A percentile compares a stretch with the other conserved stretches of the same genome.
Conservation (phyloP, 805 yeast genomes). For the Yamadazyma scolyti region DNA sequence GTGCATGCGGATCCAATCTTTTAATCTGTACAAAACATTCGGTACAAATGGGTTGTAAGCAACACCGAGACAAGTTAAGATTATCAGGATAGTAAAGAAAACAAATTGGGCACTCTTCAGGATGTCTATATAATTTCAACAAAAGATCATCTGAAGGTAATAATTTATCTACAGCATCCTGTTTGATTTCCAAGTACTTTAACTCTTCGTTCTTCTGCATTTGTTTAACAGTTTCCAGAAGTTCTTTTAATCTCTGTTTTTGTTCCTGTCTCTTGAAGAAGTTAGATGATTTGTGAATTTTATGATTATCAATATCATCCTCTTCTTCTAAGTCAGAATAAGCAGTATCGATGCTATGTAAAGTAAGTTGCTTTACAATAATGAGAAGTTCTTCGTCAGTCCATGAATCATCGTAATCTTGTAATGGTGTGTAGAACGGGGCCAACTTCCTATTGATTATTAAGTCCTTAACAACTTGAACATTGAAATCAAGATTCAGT, state of each 20-base stretch:
- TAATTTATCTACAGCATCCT: constrained; percentile 8
- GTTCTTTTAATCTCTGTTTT: constrained; percentile 41
- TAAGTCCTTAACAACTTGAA: constrained; percentile 65
- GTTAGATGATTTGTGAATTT: constrained; percentile 46
- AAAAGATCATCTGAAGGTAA: constrained; percentile 45
- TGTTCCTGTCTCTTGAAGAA: constrained; percentile 47
- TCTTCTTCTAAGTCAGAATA: constrained; percentile 51
- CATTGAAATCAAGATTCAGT: constrained; percentile 69
- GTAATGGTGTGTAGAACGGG: constrained; percentile 88
- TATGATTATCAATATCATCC: constrained; percentile 63
- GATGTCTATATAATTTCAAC: constrained; percentile 58
- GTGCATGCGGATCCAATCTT: constrained; percentile 88
- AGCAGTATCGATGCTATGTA: constrained; percentile 56
- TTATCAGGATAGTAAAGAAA: constrained; percentile 79
- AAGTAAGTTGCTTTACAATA: constrained; percentile 44
- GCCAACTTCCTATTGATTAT: constrained; percentile 72
- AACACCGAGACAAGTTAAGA: constrained; percentile 79
- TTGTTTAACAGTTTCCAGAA: constrained; percentile 26
- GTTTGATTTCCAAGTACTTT: constrained; percentile 25
- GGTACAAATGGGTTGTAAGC: constrained; percentile 89
- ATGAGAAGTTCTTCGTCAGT: constrained; percentile 58
- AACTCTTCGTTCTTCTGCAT: constrained; percentile 33
- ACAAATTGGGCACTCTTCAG: constrained; percentile 91
- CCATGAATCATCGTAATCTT: constrained; percentile 74
- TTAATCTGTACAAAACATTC: constrained; percentile 97